Evolutionary conservation across 371 early-diverging fungal genomes (phyloP), one percentile per base, ranked within the genome.

Genomic region (Mucor lusitanicus): DNA sequence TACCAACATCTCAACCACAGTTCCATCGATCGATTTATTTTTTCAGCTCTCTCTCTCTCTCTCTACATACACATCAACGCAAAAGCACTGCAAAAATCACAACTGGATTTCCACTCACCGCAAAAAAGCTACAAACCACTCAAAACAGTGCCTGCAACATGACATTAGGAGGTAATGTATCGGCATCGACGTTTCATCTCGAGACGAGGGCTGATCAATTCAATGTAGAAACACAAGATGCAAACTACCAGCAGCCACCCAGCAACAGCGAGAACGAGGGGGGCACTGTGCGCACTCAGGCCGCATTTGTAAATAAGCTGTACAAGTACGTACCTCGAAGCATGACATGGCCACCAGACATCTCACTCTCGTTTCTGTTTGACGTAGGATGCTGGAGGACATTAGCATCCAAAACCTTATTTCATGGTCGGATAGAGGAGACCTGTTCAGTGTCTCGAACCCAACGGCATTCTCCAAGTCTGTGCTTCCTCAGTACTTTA

Each of bases 401-500:
- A 67, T 71, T 23, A 72, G 75, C 55, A 85, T 85, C 30, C 83
- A 82, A 40, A 67, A 79, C 53, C 76, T 90, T 19, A 88, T 90
- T 42, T 83, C 79, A 19, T 90, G 90, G 90, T 88, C 88, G 56
- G 74, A 75, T 23, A 77, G 79, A 11, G 90, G 90, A 32, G 86
- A 88, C 56, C 65, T 83, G n/a, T 90, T 90, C 61, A 82, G 85
- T 69, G 90, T 90, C 3, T 75, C 84, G 8, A 86, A 88, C 67
- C 85, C 87, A 2, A 87, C 88, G 2, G 35, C 74, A 30, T 85
- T 85, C 48, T 82, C 84, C 11, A 85, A 79, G 62, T 53, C 63
- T 6, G 85, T 85, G 0, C 67, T 97, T 59, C 91, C 93, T 9
- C 88, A 85, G 55, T 89, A 92, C 72, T 95, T 94, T 79, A 94